Evolutionary conservation across 2,329 filamentous ascomycete species (phyloP), one percentile per base, ranked within the genome.

Genomic region (Colletotrichum tropicale): DNA sequence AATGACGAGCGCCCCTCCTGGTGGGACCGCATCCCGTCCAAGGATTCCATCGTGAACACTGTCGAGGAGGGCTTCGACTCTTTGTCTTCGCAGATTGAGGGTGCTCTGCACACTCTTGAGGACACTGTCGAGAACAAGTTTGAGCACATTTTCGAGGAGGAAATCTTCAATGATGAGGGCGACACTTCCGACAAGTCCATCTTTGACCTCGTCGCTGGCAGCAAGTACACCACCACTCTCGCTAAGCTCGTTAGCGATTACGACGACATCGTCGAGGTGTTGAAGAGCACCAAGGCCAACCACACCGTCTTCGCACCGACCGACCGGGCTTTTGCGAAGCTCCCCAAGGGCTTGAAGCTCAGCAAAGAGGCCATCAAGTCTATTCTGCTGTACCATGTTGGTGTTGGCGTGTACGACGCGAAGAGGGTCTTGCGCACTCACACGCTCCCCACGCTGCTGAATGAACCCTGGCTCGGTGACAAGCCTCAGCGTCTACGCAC

Each of bases 301-400:
- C 91, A 93, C 81, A 98, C 96, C 1, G 85, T 97, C 66, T 98
- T 98, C 80, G 94, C 94, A 3, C 96, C 96, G 0, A 92, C 91
- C 2, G 92, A 98, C 82, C 86, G 89, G 66, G 95, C 95, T 0
- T 96, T 98, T 79, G 91, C 93, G 77, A 86, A 89, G 78, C 84
- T 92, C 28, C 89, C 89, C 3, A 80, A 88, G 24, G 81, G 88
- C 83, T 82, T 88, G 77, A 92, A 95, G 85, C 93, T 93, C 6
- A 89, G 90, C 72, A 93, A 95, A 83, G 93, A 96, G 80, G 85
- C 93, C 61, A 83, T 98, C 76, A 91, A 94, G 85, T 88, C 89
- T 69, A 81, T 96, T 8, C 85, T 98, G 2, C 85, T 90, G 61
- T 98, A 98, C 84, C 96, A 98, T 80, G 85, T 98, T 77, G 91